phyloP scores from a whole-genome alignment of 106 monocot species.

The Vanilla planifolia region DNA sequence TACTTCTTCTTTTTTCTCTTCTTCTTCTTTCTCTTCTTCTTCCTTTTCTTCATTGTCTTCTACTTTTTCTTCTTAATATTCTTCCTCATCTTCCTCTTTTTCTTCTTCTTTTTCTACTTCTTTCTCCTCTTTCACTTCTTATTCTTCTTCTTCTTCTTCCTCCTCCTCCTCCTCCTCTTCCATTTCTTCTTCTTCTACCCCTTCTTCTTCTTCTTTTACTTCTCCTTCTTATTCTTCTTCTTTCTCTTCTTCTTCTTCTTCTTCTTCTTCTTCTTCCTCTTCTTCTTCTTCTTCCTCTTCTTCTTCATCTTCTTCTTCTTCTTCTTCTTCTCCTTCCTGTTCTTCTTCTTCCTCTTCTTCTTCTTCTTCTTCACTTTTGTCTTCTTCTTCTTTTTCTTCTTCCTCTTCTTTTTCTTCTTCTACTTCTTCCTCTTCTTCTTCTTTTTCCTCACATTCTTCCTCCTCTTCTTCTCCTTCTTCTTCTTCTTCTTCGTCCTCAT shows the following conservation, averaged over 20 bases:
- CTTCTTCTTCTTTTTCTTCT: background rate
- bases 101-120: no score
- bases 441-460: background rate
- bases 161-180: background rate
- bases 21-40: background rate
- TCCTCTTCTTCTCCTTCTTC: background rate
- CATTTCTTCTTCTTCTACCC: no score
- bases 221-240: no score
- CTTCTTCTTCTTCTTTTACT: no score
- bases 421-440: no score
- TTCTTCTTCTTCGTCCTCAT: no score
- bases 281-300: background rate
- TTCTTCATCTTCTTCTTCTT: background rate
- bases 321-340: no score
- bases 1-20: background rate
- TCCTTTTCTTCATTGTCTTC: no score
- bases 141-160: background rate
- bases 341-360: background rate
- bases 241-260: background rate
- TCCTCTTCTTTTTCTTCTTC: background rate
- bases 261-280: background rate
- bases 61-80: no score
- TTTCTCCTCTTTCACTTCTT: no score
- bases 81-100: no score
- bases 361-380: background rate